Base-by-base conservation (phyloP, 2,329 filamentous ascomycete species). In the Trichoderma atrobrunneum region DNA sequence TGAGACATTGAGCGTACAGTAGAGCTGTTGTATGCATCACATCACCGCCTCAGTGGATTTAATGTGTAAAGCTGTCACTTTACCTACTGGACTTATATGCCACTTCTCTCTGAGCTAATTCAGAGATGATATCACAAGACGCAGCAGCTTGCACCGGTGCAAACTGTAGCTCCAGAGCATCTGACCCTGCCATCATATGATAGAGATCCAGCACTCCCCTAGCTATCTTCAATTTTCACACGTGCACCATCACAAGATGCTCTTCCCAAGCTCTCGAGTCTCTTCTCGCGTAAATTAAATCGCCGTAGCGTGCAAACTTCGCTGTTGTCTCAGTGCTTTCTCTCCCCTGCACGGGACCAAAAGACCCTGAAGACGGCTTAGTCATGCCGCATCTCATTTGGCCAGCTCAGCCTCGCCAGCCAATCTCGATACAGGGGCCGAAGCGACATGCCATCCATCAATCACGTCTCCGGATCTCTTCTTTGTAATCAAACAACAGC, bases 371-470 rank as follows among this genome's bases (percentile, higher is more conserved):
- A 24, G n/a, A 5, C 43, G 14, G 68, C 68, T 71, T 71, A 71
- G 68, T 71, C 68, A 71, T 64, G 68, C 39, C 57, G 56, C 54
- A 70, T 51, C 39, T 61, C 39, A 54, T 59, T 64, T 59, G 59
- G 68, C 68, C 68, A 71, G 68, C 68, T 71, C 68, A 71, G 68
- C 68, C 68, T 63, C 59, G 68, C 68, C 68, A 70, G 60, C 68
- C 68, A 70, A 70, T 70, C 43, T 70, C 60, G 60, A 70, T 64
- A 64, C 59, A 70, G 68, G 68, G 68, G 60, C 59, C 43, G 30
- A 57, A 71, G 43, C 57, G 56, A 54, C 56, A 69, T 69, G 56
- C 59, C 68, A 59, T 71, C 59, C 68, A 64, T 71, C 60, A 56
- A 70, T 64, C 68, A 70, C 68, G 59, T 64, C 59, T 59, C 68